Evolutionary conservation across 129 eudicot genomes (phyloP).

Genomic region (Calendula officinalis): DNA sequence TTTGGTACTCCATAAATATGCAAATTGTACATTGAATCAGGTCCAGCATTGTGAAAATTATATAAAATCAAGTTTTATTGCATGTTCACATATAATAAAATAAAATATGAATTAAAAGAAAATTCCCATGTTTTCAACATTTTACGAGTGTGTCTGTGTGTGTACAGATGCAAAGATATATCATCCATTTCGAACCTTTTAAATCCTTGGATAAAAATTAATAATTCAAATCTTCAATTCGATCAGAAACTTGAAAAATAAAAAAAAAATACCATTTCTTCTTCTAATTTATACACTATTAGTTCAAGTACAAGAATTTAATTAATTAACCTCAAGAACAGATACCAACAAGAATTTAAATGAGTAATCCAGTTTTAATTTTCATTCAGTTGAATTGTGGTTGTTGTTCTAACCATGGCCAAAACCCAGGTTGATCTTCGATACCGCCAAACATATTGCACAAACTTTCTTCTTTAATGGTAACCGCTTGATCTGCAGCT

Average conservation of each 20-base stretch:
- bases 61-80: too few species aligned
- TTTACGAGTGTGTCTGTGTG: too few species aligned
- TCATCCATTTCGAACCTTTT: not conserved
- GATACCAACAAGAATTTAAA: slow-evolving; percentile 14
- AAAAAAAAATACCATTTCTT: not conserved
- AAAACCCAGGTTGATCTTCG: slow-evolving; percentile 86
- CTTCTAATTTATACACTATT: slow-evolving; percentile 19
- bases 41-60: too few species aligned
- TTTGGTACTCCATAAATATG: too few species aligned
- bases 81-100: too few species aligned
- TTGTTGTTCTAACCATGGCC: slow-evolving; percentile 98
- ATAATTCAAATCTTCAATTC: slow-evolving; percentile 12
- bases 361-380: not conserved
- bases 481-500: slow-evolving; percentile 35
- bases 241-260: not conserved
- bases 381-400: slow-evolving; percentile 56
- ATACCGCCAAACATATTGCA: slow-evolving; percentile 69
- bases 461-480: slow-evolving; percentile 72
- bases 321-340: not conserved
- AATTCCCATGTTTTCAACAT: too few species aligned
- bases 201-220: slow-evolving; percentile 18
- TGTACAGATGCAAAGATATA: too few species aligned
- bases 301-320: slow-evolving; percentile 8
- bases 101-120: too few species aligned
- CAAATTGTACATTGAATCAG: too few species aligned